Base-by-base conservation (phyloP, 2,329 filamentous ascomycete genomes). In the Fusarium brachygibbosum region DNA sequence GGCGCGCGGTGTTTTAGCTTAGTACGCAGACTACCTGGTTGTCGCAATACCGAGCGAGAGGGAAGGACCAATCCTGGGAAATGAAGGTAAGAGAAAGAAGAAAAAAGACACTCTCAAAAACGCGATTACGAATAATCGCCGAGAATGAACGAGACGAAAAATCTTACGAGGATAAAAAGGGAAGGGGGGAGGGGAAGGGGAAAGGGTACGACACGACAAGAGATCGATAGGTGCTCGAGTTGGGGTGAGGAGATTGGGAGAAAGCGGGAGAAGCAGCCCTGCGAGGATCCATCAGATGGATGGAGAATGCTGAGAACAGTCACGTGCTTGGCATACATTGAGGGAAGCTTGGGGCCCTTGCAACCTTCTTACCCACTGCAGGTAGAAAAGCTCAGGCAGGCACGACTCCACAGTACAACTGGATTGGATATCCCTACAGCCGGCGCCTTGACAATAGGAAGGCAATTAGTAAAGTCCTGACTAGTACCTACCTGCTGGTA, bases 201-300 rank as follows among this genome's bases (percentile, higher is more conserved):
- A 65, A 58, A 40, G 40, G 64, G 53, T 67, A 70, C 71, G 68
- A 73, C 71, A 69, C 70, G 61, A 75, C 72, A 64, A 69, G 63
- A 73, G 61, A 52, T 51, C 34, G 48, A 34, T 34, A 49, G 45
- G 48, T 40, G 34, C 48, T 38, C 48, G 23, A 51, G 59, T 56
- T 68, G 51, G 54, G 46, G 63, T 60, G 69, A 63, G 61, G 69
- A 72, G 71, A 66, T 69, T 67, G 66, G 70, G 62, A 71, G 71
- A 73, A 74, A 60, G 68, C 68, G 66, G 61, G 70, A 73, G 64
- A 74, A 71, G 68, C 53, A 70, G 70, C 72, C 50, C 66, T 68
- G 58, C 45, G 57, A 66, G 49, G 55, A 67, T 58, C 37, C 41
- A 45, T 53, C 38, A 46, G 46, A 54, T 41, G 48, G 41, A 62